Evolutionary conservation across 306 rosid species (phyloP), one percentile per base, ranked within the genome.

Genomic region (Acacia crassicarpa): DNA sequence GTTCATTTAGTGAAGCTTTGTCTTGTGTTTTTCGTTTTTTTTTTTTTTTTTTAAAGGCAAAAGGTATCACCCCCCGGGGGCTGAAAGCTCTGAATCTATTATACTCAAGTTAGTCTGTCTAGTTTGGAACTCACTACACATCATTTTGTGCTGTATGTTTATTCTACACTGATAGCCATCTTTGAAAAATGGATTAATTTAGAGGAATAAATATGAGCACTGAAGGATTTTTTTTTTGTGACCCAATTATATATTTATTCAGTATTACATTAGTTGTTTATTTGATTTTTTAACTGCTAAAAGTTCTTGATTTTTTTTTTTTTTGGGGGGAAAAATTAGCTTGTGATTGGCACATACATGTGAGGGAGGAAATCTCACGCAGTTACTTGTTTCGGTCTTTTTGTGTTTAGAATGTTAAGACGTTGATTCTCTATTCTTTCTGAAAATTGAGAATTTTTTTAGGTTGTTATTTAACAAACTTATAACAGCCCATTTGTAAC

Each of bases 401-500:
- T 62, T 81, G 73, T 81, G 78, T 67, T 73, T 46, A 59, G 30
- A 11, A 67, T 69, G 73, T 78, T 74, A 78, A 54, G 20, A 54
- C 23, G 9, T 80, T 72, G 77, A 72, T 82, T 59, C 68, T 14
- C 35, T 19, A 22, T 59, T 73, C 38, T 72, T 51, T 59, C 2
- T 22, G 45, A 81, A 14, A 71, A 82, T 23, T 43, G 38, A 70
- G 51, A 71, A 43, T 22, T 22, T 44, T n/a, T n/a, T n/a, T n/a
- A 71, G 75, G 35, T 71, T 44, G 75, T 23, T 44, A 43, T 65
- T 20, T 49, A 72, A 74, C 30, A 67, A 71, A 72, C 49, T 80
- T 80, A 49, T 43, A 17, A 44, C 40, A 4, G 74, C 83, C 84
- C 76, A 69, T 83, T 87, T 83, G 90, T 91, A 87, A 91, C 91